phyloP scores from a whole-genome alignment of 208 protist species.

The Trypanosoma grayi region DNA sequence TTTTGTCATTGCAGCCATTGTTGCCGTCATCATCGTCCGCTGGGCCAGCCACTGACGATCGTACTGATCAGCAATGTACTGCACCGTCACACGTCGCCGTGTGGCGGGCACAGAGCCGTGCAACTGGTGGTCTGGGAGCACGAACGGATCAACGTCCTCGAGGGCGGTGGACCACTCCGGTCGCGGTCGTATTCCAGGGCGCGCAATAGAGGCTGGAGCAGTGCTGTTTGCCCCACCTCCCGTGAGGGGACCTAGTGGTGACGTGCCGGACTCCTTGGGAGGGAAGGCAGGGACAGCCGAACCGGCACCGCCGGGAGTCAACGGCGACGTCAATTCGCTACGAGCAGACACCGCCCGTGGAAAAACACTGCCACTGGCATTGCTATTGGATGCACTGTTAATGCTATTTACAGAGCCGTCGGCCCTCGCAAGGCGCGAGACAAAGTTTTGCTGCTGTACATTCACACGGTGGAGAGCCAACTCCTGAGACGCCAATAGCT shows the following conservation, averaged over 20 bases:
- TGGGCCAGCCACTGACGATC: conserved; percentile 61
- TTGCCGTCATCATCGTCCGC: conserved; percentile 25
- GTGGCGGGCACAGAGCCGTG: conserved; percentile 18
- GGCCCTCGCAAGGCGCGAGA: conserved; percentile 3
- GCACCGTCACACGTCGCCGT: conserved; percentile 9
- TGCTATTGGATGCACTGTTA: not conserved
- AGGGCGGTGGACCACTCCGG: conserved; percentile 49
- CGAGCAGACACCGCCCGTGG: conserved; percentile 4
- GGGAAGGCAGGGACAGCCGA: not conserved
- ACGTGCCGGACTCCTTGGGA: not conserved
- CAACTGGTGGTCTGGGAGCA: conserved; percentile 29
- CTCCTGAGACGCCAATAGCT: conserved; percentile 58
- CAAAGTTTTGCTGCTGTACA: conserved; percentile 43
- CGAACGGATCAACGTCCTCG: conserved; percentile 34
- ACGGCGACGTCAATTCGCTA: conserved; percentile 8
- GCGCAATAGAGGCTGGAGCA: conserved; percentile 53
- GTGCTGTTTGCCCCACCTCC: conserved; percentile 25
- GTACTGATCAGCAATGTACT: conserved; percentile 63
- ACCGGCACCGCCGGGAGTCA: not conserved
- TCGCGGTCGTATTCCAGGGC: conserved; percentile 41
- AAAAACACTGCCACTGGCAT: conserved; percentile 6
- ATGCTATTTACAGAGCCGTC: not conserved
- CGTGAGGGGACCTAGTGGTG: not conserved
- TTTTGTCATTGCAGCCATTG: conserved; percentile 20
- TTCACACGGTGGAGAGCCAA: conserved; percentile 57